Conservation (phyloP, 495 filamentous ascomycete species). For the Penicillium waksmanii region DNA sequence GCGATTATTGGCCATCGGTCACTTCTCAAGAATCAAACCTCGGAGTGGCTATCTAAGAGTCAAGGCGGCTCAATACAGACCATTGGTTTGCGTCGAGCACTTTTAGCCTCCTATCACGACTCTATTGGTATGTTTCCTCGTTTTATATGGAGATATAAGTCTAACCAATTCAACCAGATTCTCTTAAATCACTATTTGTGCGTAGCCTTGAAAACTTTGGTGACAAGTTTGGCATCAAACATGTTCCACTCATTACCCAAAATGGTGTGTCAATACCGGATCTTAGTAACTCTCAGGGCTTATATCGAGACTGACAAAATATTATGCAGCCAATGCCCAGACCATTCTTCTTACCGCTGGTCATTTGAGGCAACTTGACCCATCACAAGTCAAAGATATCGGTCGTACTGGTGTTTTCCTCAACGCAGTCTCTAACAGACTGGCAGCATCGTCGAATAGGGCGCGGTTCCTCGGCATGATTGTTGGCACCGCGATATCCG, state of each 20-base stretch:
- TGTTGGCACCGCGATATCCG: conserved; percentile 79
- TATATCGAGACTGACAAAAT: neutral
- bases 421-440: conserved; percentile 80
- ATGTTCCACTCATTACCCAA: conserved; percentile 80
- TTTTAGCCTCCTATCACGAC: conserved; percentile 62
- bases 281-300: neutral
- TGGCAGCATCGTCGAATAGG: conserved; percentile 73
- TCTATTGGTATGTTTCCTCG: conserved; percentile 46
- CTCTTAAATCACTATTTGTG: conserved; percentile 62
- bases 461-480: conserved; percentile 89
- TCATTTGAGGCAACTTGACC: conserved; percentile 66
- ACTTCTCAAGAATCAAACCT: conserved; percentile 53
- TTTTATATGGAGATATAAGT: neutral
- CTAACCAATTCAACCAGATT: conserved; percentile 41
- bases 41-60: conserved; percentile 66
- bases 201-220: conserved; percentile 74
- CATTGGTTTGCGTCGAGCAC: conserved; percentile 64
- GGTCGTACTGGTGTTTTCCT: conserved; percentile 74
- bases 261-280: conserved; percentile 62
- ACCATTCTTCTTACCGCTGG: conserved; percentile 77
- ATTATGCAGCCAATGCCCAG: conserved; percentile 73
- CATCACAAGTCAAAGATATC: conserved; percentile 62
- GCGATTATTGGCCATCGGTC: conserved; percentile 37
- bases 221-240: conserved; percentile 84
- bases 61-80: conserved; percentile 64